These are phyloP conservation scores for Schizonepeta tenuifolia DNA, from an alignment of 257 asterid genomes.

Conservation along the genomic window DNA sequence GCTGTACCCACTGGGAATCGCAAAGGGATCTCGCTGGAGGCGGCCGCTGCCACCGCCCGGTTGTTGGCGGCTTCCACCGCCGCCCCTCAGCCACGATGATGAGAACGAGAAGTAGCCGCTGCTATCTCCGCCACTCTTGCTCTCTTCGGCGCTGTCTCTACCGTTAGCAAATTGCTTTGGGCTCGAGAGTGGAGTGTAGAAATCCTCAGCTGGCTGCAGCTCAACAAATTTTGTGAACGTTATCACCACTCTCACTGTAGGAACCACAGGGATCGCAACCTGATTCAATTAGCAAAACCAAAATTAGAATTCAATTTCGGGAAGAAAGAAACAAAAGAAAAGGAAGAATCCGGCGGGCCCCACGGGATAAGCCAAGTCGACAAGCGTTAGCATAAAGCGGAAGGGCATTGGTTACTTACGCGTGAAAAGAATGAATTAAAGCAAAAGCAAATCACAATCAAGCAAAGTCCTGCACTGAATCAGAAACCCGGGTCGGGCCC, in stretches of 20 bases:
- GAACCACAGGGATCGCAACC: slow-evolving; percentile 97
- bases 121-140: slow-evolving; percentile 24
- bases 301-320: background rate
- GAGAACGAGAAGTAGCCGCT: slow-evolving; percentile 46
- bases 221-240: slow-evolving; percentile 89
- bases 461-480: slow-evolving; percentile 43
- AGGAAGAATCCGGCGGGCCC: slow-evolving; percentile 15
- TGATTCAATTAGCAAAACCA: slow-evolving; percentile 33
- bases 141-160: slow-evolving; percentile 35
- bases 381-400: slow-evolving; percentile 21
- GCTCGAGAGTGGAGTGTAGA: slow-evolving; percentile 85
- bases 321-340: no score
- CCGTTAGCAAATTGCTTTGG: slow-evolving; percentile 53
- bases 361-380: slow-evolving; percentile 24
- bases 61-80: slow-evolving; percentile 39
- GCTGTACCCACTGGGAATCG: slow-evolving; percentile 66
- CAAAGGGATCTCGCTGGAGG: slow-evolving; percentile 63
- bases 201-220: slow-evolving; percentile 69
- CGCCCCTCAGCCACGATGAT: slow-evolving; percentile 48
- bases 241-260: slow-evolving; percentile 89
- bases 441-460: slow-evolving; percentile 35
- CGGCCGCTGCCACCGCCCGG: slow-evolving; percentile 25
- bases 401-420: slow-evolving; percentile 34
- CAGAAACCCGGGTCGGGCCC: slow-evolving; percentile 40
- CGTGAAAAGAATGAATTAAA: slow-evolving; percentile 70